Conservation (phyloP, 2,329 filamentous ascomycete species). For the Thermothelomyces thermophilus region DNA sequence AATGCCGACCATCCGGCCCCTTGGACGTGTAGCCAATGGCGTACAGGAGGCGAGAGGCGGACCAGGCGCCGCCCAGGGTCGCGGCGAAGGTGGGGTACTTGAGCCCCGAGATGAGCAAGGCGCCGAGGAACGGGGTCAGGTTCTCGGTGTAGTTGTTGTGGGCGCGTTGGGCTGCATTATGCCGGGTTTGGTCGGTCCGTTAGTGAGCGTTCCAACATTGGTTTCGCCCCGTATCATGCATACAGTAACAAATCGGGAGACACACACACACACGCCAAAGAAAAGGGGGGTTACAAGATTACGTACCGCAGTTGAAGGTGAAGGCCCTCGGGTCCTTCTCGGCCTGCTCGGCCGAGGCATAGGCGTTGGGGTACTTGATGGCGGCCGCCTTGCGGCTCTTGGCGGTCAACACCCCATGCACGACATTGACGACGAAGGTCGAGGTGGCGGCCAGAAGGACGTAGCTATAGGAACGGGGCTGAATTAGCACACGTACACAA, state of each 20-base stretch:
- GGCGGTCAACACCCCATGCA: constrained; percentile 44
- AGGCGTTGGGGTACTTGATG: constrained; percentile 51
- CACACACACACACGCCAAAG: no score
- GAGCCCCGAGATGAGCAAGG: constrained; percentile 51
- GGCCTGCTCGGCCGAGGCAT: constrained; percentile 48
- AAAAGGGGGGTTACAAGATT: not conserved
- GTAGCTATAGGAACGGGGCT: constrained; percentile 52
- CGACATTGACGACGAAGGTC: constrained; percentile 51
- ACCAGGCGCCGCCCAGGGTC: constrained; percentile 46
- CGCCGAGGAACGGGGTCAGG: constrained; percentile 44
- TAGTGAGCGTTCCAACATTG: no score
- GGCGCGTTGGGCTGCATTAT: constrained; percentile 46
- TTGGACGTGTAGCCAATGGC: constrained; percentile 46
- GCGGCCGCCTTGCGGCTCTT: constrained; percentile 46
- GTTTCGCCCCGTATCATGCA: no score
- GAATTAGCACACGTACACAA: no score
- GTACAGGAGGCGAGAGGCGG: constrained; percentile 47
- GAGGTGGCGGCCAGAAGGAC: constrained; percentile 52
- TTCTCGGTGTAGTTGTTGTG: constrained; percentile 61
- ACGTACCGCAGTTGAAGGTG: constrained; percentile 56
- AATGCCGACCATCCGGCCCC: constrained; percentile 41
- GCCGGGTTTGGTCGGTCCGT: not conserved
- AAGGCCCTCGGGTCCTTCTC: constrained; percentile 48
- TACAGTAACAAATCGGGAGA: no score
- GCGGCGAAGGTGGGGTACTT: constrained; percentile 46